These are phyloP conservation scores for Pleurotus cornucopiae DNA, from an alignment of 768 basidiomycete genomes.

Conservation along the genomic window DNA sequence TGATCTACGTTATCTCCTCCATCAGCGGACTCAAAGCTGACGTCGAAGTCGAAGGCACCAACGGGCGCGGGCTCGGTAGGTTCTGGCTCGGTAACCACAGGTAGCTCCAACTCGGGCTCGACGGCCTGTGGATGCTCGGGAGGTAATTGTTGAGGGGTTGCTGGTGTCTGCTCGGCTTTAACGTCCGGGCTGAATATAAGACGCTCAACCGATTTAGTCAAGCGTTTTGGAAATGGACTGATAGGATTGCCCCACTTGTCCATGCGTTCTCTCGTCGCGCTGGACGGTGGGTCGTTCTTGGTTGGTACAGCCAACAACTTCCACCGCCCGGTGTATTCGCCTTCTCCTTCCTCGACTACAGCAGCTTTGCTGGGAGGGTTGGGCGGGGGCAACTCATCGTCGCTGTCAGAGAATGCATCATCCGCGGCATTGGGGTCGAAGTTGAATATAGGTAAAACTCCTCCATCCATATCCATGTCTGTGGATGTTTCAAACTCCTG, in stretches of 20 bases:
- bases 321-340: conserved; percentile 69
- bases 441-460: conserved; percentile 21
- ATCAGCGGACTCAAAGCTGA: background rate
- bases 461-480: conserved; percentile 15
- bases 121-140: background rate
- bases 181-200: background rate
- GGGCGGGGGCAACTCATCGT: conserved; percentile 16
- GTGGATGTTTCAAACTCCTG: background rate
- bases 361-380: conserved; percentile 6
- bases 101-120: background rate
- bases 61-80: background rate
- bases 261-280: conserved; percentile 42
- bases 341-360: conserved; percentile 34
- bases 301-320: conserved; percentile 52
- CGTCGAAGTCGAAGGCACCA: conserved; percentile 5
- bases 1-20: background rate
- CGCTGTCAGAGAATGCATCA: conserved; percentile 21
- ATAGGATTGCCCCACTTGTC: conserved; percentile 67
- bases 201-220: conserved; percentile 15
- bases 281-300: conserved; percentile 64
- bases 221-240: conserved; percentile 54
- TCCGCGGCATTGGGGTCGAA: conserved; percentile 20
- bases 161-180: background rate
- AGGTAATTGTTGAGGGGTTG: background rate
- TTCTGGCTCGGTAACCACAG: background rate